phyloP scores from a whole-genome alignment of 2,329 filamentous ascomycete genomes.

The Fusarium sublunatum region DNA sequence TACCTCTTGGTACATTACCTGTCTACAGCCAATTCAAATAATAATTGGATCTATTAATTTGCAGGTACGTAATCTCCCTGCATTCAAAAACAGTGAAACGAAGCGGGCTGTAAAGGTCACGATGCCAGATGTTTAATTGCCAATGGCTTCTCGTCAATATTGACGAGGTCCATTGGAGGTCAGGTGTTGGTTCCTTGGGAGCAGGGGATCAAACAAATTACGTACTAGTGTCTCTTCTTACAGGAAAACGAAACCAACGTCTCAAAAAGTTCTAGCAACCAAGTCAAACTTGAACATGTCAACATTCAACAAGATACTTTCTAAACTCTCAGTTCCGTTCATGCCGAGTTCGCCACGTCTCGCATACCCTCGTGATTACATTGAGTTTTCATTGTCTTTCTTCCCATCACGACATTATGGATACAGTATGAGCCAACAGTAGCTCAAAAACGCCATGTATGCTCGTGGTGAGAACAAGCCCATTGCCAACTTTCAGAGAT shows the following conservation, averaged over 20 bases:
- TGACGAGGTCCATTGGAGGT: conserved; percentile 42
- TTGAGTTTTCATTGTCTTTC: neutral
- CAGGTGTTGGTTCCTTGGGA: conserved; percentile 38
- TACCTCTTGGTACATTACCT: conserved; percentile 1
- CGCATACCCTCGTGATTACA: neutral
- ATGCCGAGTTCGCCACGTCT: neutral
- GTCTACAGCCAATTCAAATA: conserved; percentile 27
- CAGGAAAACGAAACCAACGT: conserved; percentile 15
- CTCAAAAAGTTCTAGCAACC: conserved; percentile 19
- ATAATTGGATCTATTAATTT: conserved; percentile 11
- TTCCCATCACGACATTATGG: neutral
- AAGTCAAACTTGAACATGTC: conserved; percentile 15
- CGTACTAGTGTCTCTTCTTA: conserved; percentile 42
- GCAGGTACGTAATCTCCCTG: conserved; percentile 25
- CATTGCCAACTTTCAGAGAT: neutral
- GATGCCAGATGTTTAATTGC: conserved; percentile 46
- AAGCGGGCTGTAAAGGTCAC: conserved; percentile 39
- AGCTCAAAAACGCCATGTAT: neutral
- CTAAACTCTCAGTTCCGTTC: neutral
- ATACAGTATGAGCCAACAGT: conserved; percentile 3
- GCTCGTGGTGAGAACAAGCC: neutral
- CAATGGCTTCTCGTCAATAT: conserved; percentile 33
- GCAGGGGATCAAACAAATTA: conserved; percentile 40
- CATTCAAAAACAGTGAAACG: conserved; percentile 15
- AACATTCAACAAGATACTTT: conserved; percentile 14